These are phyloP conservation scores for Pseudohalonectria lignicola DNA, from an alignment of 2,329 filamentous ascomycete genomes.

Conservation along the genomic window DNA sequence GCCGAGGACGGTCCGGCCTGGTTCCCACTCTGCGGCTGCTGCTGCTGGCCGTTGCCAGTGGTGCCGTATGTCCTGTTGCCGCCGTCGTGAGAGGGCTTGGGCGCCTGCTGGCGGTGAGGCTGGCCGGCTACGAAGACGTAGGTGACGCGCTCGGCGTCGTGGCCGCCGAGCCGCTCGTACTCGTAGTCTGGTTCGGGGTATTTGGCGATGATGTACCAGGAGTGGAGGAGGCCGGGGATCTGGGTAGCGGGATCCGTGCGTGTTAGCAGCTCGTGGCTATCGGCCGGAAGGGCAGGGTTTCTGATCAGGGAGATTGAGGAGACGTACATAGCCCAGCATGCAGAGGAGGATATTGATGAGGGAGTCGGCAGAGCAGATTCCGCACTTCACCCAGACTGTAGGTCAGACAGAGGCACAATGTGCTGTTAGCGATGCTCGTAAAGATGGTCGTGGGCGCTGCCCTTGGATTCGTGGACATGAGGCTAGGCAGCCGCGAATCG, in stretches of 20 bases:
- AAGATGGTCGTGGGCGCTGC: too few species aligned
- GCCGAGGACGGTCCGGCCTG: slow-evolving; percentile 11
- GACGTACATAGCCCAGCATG: slow-evolving; percentile 52
- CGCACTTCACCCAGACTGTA: slow-evolving; percentile 90
- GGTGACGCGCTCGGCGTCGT: slow-evolving; percentile 51
- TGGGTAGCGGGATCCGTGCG: too few species aligned
- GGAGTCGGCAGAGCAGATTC: slow-evolving; percentile 84
- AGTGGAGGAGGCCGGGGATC: slow-evolving; percentile 81
- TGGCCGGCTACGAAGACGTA: slow-evolving; percentile 65
- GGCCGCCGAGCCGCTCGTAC: slow-evolving; percentile 52
- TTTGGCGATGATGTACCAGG: slow-evolving; percentile 96
- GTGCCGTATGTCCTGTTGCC: slow-evolving; percentile 36
- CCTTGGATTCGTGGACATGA: too few species aligned
- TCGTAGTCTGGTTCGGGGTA: slow-evolving; percentile 67
- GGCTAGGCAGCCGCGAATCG: too few species aligned
- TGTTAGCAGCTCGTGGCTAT: too few species aligned
- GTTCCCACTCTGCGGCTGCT: slow-evolving; percentile 6
- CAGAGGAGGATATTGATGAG: slow-evolving; percentile 93
- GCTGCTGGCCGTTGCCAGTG: slow-evolving; percentile 8
- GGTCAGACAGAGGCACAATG: neutral
- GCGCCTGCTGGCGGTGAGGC: slow-evolving; percentile 18
- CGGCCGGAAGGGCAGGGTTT: slow-evolving; percentile 10
- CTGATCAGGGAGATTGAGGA: slow-evolving; percentile 8
- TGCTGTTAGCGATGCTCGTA: too few species aligned
- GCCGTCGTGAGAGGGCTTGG: slow-evolving; percentile 20